phyloP scores from a whole-genome alignment of 345 rosid species.

The Moricandia moricandioides region DNA sequence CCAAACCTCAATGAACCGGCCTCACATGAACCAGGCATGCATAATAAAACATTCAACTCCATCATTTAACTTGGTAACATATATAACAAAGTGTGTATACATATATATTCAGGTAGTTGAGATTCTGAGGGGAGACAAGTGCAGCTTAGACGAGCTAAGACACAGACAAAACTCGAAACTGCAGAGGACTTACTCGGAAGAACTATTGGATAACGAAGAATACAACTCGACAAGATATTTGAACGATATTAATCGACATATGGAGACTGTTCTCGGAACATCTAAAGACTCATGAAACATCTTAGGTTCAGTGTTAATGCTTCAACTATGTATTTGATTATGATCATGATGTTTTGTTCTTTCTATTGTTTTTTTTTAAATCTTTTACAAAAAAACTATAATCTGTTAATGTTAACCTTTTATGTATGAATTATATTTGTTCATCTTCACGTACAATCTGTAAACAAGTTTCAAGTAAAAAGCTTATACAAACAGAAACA shows the following conservation, averaged over 20 bases:
- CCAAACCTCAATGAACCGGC: conserved; percentile 56
- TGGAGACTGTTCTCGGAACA: conserved; percentile 55
- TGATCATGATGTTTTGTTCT: conserved; percentile 16
- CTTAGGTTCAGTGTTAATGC: conserved; percentile 12
- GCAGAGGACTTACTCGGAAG: conserved; percentile 67
- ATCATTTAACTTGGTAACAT: background rate
- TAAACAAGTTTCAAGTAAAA: background rate
- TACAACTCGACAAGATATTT: conserved; percentile 63
- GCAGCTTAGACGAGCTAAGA: conserved; percentile 38
- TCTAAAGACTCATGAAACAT: conserved; percentile 26
- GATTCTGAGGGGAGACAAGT: conserved; percentile 57
- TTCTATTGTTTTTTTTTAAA: background rate
- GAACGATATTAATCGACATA: conserved; percentile 52
- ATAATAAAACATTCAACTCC: background rate
- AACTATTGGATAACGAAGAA: conserved; percentile 65
- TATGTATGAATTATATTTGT: background rate
- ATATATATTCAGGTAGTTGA: conserved; percentile 46
- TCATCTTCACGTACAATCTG: background rate
- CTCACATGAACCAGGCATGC: conserved; percentile 82
- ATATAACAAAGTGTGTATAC: background rate
- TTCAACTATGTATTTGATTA: conserved; percentile 19
- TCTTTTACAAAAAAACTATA: background rate
- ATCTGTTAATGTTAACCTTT: background rate
- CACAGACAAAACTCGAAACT: conserved; percentile 32
- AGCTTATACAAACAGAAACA: background rate